phyloP scores from a whole-genome alignment of 2,329 filamentous ascomycete species.

The Cladosporium sp. region DNA sequence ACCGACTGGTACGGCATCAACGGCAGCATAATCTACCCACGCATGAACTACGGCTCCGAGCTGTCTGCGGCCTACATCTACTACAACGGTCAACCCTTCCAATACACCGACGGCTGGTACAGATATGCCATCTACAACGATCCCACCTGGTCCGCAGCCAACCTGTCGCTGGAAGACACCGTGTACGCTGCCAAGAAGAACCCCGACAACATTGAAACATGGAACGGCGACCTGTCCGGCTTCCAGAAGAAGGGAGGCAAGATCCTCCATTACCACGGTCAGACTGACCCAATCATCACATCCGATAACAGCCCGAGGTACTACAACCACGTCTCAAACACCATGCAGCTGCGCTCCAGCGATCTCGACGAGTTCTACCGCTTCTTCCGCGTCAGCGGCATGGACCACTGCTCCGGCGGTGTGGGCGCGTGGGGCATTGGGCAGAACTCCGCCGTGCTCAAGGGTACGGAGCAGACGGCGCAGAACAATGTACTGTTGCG shows the following conservation, averaged over 20 bases:
- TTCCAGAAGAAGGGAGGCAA: conserved; percentile 41
- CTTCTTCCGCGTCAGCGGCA: conserved; percentile 49
- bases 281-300: conserved; percentile 37
- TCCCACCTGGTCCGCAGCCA: conserved; percentile 37
- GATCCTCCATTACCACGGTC: conserved; percentile 33
- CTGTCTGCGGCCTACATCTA: conserved; percentile 30
- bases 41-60: conserved; percentile 48
- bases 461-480: conserved; percentile 13
- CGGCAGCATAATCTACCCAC: conserved; percentile 45
- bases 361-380: conserved; percentile 52
- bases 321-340: conserved; percentile 39
- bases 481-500: conserved; percentile 47
- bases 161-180: conserved; percentile 34
- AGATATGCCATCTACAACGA: conserved; percentile 47
- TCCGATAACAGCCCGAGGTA: conserved; percentile 43
- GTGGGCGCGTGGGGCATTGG: conserved; percentile 39
- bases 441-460: conserved; percentile 25
- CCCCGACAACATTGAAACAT: conserved; percentile 37
- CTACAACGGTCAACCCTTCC: conserved; percentile 39
- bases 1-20: conserved; percentile 37
- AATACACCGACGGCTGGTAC: conserved; percentile 45
- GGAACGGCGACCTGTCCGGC: conserved; percentile 38
- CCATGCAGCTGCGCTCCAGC: conserved; percentile 44
- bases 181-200: conserved; percentile 31
- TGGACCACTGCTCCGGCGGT: conserved; percentile 48